Evolutionary conservation across 2,329 filamentous ascomycete genomes (phyloP), one percentile per base, ranked within the genome.

Genomic region (Penicillium sp.): DNA sequence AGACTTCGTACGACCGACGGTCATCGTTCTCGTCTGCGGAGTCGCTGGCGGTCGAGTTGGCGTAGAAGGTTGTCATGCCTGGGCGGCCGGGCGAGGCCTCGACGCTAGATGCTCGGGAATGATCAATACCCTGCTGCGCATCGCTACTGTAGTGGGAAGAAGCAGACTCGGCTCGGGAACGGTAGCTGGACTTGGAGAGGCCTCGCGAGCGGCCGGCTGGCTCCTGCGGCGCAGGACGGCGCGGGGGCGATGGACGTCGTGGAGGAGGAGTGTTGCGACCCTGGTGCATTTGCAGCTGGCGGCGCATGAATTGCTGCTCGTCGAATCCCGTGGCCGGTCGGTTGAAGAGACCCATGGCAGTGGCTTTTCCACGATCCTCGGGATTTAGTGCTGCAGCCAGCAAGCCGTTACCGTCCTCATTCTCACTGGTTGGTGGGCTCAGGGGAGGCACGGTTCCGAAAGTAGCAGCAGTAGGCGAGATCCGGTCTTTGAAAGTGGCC

Each of bases 261-360:
- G 60, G 68, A 54, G 79, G 75, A 37, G 88, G 85, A 0, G 86
- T 86, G 57, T 89, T 88, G 28, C 89, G 85, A 31, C 88, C 90
- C 69, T 90, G 86, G 63, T 94, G 90, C 73, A 96, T 85, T 72
- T 92, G 90, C 50, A 90, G 79, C 70, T 96, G 90, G 47, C 92
- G 86, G 71, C 96, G 89, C 5, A 90, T 85, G 69, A 91, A 97
- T 69, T 91, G 90, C 20, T 89, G 86, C 70, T 97, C 93, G 69
- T 96, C 91, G 67, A 95, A 96, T 7, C 87, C 85, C 53, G 89
- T 85, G 1, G 81, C 78, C 1, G 92, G 90, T 71, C 92, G 92
- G 64, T 89, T 89, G 74, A 89, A 89, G 0, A 86, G 79, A 34
- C 87, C 86, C 75, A 88, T 81, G 0, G 91, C 90, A 0, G 91